phyloP scores from a whole-genome alignment of 352 stramenopile genomes.

The Phytophthora cactorum region DNA sequence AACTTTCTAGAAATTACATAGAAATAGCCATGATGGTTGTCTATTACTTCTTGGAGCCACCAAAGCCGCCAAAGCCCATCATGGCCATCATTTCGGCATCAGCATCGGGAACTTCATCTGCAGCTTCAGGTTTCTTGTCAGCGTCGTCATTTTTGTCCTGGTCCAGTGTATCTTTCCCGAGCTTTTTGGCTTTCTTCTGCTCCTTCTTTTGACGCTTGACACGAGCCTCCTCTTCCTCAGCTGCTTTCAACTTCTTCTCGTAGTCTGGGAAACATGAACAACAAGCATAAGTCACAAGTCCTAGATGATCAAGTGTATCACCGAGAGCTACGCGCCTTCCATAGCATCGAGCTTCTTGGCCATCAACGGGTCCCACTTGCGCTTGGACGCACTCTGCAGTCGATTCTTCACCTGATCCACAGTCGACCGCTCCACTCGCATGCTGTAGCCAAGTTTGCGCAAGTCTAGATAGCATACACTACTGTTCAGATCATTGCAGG shows the following conservation, averaged over 20 bases:
- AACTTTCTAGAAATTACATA: slow-evolving; percentile 13
- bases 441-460: slow-evolving; percentile 90
- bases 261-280: slow-evolving; percentile 56
- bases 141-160: slow-evolving; percentile 6
- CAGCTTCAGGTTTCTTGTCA: slow-evolving; percentile 28
- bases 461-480: slow-evolving; percentile 62
- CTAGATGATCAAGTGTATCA: neutral
- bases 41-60: slow-evolving; percentile 74
- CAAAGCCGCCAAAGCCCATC: slow-evolving; percentile 92
- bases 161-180: slow-evolving; percentile 16
- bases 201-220: slow-evolving; percentile 81
- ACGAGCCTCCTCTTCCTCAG: slow-evolving; percentile 69
- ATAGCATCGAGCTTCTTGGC: slow-evolving; percentile 84
- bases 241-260: slow-evolving; percentile 82
- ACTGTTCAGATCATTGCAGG: neutral
- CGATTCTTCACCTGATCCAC: slow-evolving; percentile 89
- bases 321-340: slow-evolving; percentile 53
- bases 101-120: slow-evolving; percentile 23
- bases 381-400: slow-evolving; percentile 80
- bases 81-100: slow-evolving; percentile 92
- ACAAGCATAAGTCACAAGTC: neutral
- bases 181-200: slow-evolving; percentile 75
- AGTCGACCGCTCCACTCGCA: slow-evolving; percentile 91
- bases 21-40: neutral
- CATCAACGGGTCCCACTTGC: slow-evolving; percentile 85